phyloP scores from a whole-genome alignment of 345 rosid genomes.

The Arabidopsis suecica region DNA sequence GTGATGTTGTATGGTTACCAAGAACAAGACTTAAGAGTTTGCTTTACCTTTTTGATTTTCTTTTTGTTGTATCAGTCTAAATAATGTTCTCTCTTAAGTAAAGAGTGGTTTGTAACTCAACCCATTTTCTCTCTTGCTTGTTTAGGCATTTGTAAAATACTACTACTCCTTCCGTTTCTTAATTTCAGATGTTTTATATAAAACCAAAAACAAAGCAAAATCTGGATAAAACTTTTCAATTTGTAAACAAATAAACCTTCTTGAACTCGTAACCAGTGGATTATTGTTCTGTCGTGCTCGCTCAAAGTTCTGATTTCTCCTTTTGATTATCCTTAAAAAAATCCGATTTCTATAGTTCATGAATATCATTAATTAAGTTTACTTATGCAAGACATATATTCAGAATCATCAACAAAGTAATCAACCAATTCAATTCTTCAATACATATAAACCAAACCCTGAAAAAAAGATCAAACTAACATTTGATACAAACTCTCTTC shows the following conservation, averaged over 20 bases:
- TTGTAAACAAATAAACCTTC: too few species aligned
- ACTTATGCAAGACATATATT: background rate
- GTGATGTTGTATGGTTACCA: constrained; percentile 33
- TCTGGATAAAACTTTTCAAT: too few species aligned
- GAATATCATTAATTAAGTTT: background rate
- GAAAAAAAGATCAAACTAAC: constrained; percentile 35
- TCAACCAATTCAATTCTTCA: background rate
- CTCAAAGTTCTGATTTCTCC: background rate
- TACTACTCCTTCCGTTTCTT: too few species aligned
- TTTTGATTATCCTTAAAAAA: too few species aligned
- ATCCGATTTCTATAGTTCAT: background rate
- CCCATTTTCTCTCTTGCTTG: background rate
- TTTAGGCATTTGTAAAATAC: background rate
- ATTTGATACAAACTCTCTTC: constrained; percentile 21
- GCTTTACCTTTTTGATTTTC: background rate
- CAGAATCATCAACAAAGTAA: constrained; percentile 2
- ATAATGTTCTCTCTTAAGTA: constrained; percentile 9
- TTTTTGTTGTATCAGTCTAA: constrained; percentile 22
- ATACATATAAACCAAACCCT: background rate
- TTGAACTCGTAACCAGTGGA: too few species aligned
- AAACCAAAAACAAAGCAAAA: too few species aligned
- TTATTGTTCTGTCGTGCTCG: background rate
- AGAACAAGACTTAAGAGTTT: constrained; percentile 23
- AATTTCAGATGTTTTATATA: too few species aligned
- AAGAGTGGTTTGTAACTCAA: constrained; percentile 20